A percentile compares a stretch with the other conserved stretches of the same genome.
These are phyloP conservation scores for Mrakia blollopis DNA, from an alignment of 768 basidiomycete genomes.

Conservation along the genomic window DNA sequence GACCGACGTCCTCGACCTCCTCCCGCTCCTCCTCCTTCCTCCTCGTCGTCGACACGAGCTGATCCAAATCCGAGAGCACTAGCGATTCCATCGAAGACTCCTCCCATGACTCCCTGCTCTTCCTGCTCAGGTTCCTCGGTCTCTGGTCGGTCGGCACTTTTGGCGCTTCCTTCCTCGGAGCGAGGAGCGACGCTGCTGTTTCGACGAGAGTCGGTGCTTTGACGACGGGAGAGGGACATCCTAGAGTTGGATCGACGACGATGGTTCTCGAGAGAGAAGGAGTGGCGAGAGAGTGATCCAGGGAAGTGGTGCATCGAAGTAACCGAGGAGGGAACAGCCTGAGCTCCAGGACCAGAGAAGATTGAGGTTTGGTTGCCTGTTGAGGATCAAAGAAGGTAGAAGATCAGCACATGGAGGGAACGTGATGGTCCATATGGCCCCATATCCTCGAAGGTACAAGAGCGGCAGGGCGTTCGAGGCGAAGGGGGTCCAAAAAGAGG, in stretches of 20 bases:
- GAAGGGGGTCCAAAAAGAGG: not conserved
- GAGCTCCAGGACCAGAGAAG: slow-evolving; percentile 35
- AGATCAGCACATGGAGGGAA: not conserved
- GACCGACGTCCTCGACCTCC: slow-evolving; percentile 31
- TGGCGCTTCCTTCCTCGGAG: slow-evolving; percentile 38
- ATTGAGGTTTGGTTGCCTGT: slow-evolving; percentile 33
- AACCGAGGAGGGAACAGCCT: slow-evolving; percentile 35
- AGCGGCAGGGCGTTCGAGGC: not conserved
- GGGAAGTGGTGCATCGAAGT: slow-evolving; percentile 36
- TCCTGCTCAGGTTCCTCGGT: slow-evolving; percentile 38
- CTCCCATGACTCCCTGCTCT: slow-evolving; percentile 36
- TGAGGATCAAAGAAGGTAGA: not conserved
- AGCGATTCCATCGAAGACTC: slow-evolving; percentile 34
- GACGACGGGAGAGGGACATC: slow-evolving; percentile 33
- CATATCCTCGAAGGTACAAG: not conserved
- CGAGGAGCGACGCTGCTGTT: not conserved
- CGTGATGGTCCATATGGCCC: not conserved
- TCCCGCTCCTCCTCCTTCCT: slow-evolving; percentile 35
- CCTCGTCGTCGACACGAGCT: slow-evolving; percentile 38
- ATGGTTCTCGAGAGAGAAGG: slow-evolving; percentile 10
- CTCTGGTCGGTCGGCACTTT: slow-evolving; percentile 38
- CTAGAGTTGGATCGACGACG: slow-evolving; percentile 13
- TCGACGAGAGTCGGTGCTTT: slow-evolving; percentile 30
- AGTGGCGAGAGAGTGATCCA: slow-evolving; percentile 13
- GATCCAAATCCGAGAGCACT: slow-evolving; percentile 40